Percentiles rank a stretch among this genome's conserved stretches.
Conservation (phyloP, 1,284 basidiomycete genomes). For the Cutaneotrichosporon arboriforme region DNA sequence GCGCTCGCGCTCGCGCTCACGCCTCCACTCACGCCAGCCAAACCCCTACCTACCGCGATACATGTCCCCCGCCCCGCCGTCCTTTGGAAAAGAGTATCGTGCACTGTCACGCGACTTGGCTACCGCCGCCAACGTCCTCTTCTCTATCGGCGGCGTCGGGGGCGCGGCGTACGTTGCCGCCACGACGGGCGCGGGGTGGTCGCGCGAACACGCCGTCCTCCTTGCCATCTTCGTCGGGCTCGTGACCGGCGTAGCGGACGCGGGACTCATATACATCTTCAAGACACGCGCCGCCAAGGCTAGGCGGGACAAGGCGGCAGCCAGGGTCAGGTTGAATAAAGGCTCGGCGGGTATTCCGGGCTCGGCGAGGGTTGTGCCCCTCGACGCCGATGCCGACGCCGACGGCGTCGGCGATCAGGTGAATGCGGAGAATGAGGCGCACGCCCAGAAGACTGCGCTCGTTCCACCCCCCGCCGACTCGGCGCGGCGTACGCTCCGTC, state of each 20-base stretch:
- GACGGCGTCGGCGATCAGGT: too few relatives aligned
- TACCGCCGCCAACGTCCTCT: conserved; percentile 39
- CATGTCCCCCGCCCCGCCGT: conserved; percentile 26
- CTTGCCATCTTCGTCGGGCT: conserved; percentile 31
- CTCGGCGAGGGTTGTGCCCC: neutral
- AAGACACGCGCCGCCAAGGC: conserved; percentile 15
- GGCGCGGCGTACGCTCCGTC: neutral
- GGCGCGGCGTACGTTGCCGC: conserved; percentile 36
- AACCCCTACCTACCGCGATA: conserved; percentile 37
- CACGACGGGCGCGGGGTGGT: conserved; percentile 32
- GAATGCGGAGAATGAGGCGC: neutral
- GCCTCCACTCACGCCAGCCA: conserved; percentile 16
- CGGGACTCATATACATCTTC: conserved; percentile 32
- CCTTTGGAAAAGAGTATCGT: conserved; percentile 33
- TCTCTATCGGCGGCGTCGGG: conserved; percentile 37
- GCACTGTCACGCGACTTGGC: conserved; percentile 26
- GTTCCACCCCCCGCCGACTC: neutral
- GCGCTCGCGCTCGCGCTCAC: neutral
- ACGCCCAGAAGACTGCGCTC: too few relatives aligned
- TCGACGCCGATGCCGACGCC: neutral
- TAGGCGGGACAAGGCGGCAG: conserved; percentile 17
- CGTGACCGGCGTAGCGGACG: conserved; percentile 36
- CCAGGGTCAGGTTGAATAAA: conserved; percentile 9
- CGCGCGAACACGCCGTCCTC: conserved; percentile 24
- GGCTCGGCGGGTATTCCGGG: conserved; percentile 5